Evolutionary conservation across 176 grass and related monocot genomes (phyloP).

Genomic region (Phoenix dactylifera): DNA sequence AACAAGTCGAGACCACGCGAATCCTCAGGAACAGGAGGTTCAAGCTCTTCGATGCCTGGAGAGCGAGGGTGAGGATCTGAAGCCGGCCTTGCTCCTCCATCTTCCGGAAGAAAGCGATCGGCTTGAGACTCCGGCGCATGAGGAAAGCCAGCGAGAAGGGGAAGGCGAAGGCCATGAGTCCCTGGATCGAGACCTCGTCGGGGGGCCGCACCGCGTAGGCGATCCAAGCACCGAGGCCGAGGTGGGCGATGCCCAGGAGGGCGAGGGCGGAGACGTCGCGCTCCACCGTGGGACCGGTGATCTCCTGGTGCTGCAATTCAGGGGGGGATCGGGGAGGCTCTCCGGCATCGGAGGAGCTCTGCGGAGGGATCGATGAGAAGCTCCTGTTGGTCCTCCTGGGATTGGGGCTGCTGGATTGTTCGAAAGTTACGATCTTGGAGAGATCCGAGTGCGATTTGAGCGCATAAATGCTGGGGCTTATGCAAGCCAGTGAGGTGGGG

Average conservation of each 20-base stretch:
- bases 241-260: conserved; percentile 56
- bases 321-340: neutral
- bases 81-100: conserved; percentile 84
- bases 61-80: conserved; percentile 69
- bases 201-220: conserved; percentile 28
- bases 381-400: neutral
- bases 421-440: no score
- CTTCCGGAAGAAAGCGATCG: conserved; percentile 86
- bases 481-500: neutral
- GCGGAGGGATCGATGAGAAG: conserved; percentile 2
- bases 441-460: neutral
- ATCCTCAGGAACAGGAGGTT: conserved; percentile 67
- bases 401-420: neutral
- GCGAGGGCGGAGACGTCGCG: conserved; percentile 62
- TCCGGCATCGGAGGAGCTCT: conserved; percentile 6
- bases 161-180: conserved; percentile 66
- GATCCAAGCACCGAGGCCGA: conserved; percentile 61
- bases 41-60: conserved; percentile 64
- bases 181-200: conserved; percentile 55
- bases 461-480: neutral
- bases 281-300: conserved; percentile 86
- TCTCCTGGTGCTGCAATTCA: conserved; percentile 76
- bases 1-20: conserved; percentile 49
- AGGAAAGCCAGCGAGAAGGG: conserved; percentile 64
- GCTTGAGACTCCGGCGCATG: conserved; percentile 66